Percentiles rank a stretch among this genome's conserved stretches.
These are phyloP conservation scores for Ascochyta fabae DNA, from an alignment of 2,329 filamentous ascomycete genomes.

Conservation along the genomic window DNA sequence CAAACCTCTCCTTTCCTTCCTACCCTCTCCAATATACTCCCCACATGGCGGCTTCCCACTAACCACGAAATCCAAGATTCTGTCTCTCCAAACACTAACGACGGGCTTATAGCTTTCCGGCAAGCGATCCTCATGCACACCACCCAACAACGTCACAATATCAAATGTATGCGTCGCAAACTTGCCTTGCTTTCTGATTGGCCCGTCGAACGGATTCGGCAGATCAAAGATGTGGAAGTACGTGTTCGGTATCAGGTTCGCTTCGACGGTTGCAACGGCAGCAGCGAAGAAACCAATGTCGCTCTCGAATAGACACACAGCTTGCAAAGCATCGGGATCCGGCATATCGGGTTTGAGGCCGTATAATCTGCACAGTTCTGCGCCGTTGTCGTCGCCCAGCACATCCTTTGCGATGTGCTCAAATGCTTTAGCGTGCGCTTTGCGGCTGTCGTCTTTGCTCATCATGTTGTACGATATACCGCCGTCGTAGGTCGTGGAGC, in stretches of 20 bases:
- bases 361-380: slow-evolving; percentile 10
- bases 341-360: not conserved
- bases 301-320: slow-evolving; percentile 26
- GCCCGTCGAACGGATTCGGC: slow-evolving; percentile 22
- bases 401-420: slow-evolving; percentile 7
- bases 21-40: slow-evolving; percentile 3
- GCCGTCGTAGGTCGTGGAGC: slow-evolving; percentile 25
- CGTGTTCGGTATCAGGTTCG: slow-evolving; percentile 14
- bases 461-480: slow-evolving; percentile 29
- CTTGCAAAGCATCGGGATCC: slow-evolving; percentile 20
- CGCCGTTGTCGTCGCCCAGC: not conserved
- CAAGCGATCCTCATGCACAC: slow-evolving; percentile 18
- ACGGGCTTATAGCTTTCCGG: slow-evolving; percentile 16
- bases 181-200: slow-evolving; percentile 15
- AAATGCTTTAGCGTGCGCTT: slow-evolving; percentile 10
- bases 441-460: slow-evolving; percentile 13
- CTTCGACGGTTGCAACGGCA: slow-evolving; percentile 14
- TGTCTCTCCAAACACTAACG: slow-evolving; percentile 17
- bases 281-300: slow-evolving; percentile 29
- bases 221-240: slow-evolving; percentile 29
- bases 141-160: slow-evolving; percentile 23
- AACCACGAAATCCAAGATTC: slow-evolving; percentile 20
- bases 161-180: slow-evolving; percentile 30
- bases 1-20: slow-evolving; percentile 4
- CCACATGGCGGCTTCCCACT: slow-evolving; percentile 17